Evolutionary conservation across 2,329 filamentous ascomycete genomes (phyloP).

Genomic region (Alternaria novae-zelandiae): DNA sequence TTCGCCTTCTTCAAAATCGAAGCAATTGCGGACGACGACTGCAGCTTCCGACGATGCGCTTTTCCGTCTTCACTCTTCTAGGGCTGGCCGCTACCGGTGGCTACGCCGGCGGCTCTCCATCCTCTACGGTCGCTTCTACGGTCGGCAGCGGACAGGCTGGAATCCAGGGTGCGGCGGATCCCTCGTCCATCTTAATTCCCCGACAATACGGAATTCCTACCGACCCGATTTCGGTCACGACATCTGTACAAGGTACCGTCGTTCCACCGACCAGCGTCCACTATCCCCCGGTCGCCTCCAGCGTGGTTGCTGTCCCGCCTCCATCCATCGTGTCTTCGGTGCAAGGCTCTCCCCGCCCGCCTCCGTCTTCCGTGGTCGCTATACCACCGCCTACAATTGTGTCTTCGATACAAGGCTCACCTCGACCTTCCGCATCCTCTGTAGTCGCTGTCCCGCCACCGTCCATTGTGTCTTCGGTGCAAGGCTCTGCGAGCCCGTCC

Average conservation of each 20-base stretch:
- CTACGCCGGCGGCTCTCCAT: neutral
- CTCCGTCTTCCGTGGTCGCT: neutral
- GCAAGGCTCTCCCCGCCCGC: neutral
- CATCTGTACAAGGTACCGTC: neutral
- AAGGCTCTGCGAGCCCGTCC: neutral
- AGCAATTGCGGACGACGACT: neutral
- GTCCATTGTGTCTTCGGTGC: neutral
- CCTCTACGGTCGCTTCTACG: constrained; percentile 3
- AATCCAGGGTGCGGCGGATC: neutral
- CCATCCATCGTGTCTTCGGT: neutral
- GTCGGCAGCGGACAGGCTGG: neutral
- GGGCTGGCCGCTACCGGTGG: neutral
- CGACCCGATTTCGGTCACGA: neutral
- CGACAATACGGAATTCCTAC: neutral
- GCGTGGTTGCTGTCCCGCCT: neutral
- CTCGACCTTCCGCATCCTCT: neutral
- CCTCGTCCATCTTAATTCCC: neutral
- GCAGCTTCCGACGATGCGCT: neutral
- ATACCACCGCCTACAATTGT: neutral
- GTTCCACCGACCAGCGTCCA: neutral
- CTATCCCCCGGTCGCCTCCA: neutral
- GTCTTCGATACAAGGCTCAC: neutral
- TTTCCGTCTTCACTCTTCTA: neutral
- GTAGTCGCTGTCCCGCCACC: neutral
- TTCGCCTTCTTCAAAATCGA: neutral